Evolutionary conservation across 2,329 filamentous ascomycete species (phyloP), one percentile per base, ranked within the genome.

Genomic region (Cytospora chrysosperma): DNA sequence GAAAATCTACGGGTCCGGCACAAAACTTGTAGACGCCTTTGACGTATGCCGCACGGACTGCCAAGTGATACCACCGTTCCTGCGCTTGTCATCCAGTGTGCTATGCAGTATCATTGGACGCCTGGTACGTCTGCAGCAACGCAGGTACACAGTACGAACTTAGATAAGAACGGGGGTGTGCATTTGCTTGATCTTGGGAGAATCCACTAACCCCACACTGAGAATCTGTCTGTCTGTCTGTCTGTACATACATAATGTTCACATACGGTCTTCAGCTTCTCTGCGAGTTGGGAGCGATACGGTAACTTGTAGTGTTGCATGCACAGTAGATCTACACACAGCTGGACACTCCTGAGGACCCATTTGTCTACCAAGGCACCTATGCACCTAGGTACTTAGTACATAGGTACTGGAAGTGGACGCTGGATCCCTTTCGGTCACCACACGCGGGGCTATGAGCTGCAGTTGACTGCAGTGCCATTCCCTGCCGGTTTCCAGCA

Each of bases 401-500:
- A 51, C 21, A 43, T 47, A 21, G 21, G 37, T 27, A 53, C 19
- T 32, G 57, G 21, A 53, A 15, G 32, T 47, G 32, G 13, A 34
- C 7, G 32, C 8, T 34, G 13, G 10, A 34, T 53, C 26, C 30
- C 57, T 52, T 53, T 30, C 9, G 4, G 28, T 49, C 24, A 24
- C 49, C 51, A 15, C 49, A 52, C 54, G 47, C 55, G 40, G 53
- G 52, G 37, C 15, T n/a, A 27, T 40, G 54, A 51, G 53, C 50
- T 49, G 51, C 47, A 47, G 43, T 49, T 57, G 30, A 53, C 50
- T 37, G 43, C 37, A 37, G 43, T 50, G 54, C 54, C 17, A 64
- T 62, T 64, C 62, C 54, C 62, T 64, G 54, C 55, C 58, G 53
- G 49, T 57, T 34, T 19, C 8, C 24, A 9, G 49, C 56, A 12